These are phyloP conservation scores for Dillenia turbinata DNA, from an alignment of 164 flowering plant species.

Conservation along the genomic window DNA sequence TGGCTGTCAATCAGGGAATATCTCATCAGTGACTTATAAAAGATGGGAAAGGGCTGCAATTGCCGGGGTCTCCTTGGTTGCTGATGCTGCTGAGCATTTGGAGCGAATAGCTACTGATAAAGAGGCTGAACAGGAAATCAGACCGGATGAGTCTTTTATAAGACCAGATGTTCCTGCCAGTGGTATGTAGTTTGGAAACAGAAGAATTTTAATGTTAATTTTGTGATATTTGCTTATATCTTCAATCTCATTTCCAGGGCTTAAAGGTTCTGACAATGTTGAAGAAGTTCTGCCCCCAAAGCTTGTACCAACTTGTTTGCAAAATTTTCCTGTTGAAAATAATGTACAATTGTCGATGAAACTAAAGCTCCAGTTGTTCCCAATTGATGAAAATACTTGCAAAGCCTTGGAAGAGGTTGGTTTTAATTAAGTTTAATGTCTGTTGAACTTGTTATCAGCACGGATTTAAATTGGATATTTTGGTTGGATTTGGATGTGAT, in stretches of 20 bases:
- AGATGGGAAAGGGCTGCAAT: constrained; percentile 98
- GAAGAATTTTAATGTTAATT: not conserved
- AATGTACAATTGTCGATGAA: constrained; percentile 37
- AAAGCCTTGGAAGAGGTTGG: constrained; percentile 84
- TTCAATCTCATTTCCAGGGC: constrained; percentile 27
- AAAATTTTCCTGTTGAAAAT: constrained; percentile 27
- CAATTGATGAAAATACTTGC: constrained; percentile 81
- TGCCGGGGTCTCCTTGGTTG: constrained; percentile 96
- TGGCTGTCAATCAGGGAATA: constrained; percentile 29
- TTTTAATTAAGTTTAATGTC: not conserved
- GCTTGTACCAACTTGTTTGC: constrained; percentile 17
- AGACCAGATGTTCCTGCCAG: constrained; percentile 5
- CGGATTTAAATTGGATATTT: too few relatives aligned
- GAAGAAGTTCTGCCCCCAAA: constrained; percentile 21
- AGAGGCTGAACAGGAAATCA: constrained; percentile 28
- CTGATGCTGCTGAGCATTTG: constrained; percentile 99
- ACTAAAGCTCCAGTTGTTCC: constrained; percentile 93
- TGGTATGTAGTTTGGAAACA: constrained; percentile 15
- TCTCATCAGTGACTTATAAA: constrained; percentile 68
- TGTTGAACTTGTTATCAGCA: too few relatives aligned
- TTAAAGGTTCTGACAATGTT: constrained; percentile 20
- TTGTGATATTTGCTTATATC: not conserved
- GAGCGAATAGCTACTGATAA: constrained; percentile 50
- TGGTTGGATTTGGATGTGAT: not conserved
- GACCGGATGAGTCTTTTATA: constrained; percentile 12